Conservation (phyloP, 176 grass and related monocot genomes). For the Aegilops tauschii region DNA sequence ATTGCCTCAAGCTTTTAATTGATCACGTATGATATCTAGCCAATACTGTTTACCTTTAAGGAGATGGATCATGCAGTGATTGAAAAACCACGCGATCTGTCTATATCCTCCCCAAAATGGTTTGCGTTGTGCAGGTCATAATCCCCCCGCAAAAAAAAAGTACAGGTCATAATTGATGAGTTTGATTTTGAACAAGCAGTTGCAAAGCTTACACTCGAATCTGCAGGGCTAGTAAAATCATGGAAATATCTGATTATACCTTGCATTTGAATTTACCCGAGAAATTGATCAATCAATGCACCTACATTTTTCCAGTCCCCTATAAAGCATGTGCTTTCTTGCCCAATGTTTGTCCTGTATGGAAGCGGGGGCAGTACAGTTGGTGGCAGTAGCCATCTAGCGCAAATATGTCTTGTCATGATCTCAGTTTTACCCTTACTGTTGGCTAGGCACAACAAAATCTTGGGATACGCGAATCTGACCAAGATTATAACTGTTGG, state of each 20-base stretch:
- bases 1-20: neutral
- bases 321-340: neutral
- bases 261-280: neutral
- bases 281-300: neutral
- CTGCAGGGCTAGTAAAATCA: neutral
- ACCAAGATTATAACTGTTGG: neutral
- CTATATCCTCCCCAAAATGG: neutral
- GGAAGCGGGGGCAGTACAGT: no score
- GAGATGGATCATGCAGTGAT: neutral
- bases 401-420: no score
- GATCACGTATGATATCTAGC: neutral
- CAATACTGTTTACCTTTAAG: neutral
- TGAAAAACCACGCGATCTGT: neutral
- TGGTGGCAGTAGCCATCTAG: no score
- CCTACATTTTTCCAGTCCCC: neutral
- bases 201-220: neutral
- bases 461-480: neutral
- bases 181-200: neutral
- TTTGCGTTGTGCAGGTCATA: neutral
- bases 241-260: neutral
- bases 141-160: no score
- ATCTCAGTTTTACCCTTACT: neutral
- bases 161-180: neutral
- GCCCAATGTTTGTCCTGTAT: neutral
- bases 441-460: neutral